These are phyloP conservation scores for Penicillium sp. DNA, from an alignment of 2,329 filamentous ascomycete species.

Conservation along the genomic window DNA sequence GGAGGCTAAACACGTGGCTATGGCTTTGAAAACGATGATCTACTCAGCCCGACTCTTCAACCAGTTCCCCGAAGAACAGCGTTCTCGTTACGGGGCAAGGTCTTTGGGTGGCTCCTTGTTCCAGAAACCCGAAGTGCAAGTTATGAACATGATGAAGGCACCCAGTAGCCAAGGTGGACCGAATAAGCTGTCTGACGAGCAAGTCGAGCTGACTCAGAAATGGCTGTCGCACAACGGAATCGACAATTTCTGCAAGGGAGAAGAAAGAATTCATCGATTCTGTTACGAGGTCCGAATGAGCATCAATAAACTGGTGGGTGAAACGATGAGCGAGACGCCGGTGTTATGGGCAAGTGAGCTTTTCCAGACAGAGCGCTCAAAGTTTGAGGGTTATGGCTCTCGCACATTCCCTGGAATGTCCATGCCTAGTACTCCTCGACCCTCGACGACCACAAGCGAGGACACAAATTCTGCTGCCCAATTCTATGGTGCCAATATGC, in stretches of 20 bases:
- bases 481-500: conserved; percentile 26
- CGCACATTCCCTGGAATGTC: conserved; percentile 39
- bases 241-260: conserved; percentile 90
- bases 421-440: conserved; percentile 48
- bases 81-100: conserved; percentile 47
- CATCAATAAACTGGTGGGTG: conserved; percentile 79
- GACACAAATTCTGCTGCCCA: conserved; percentile 36
- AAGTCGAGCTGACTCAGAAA: conserved; percentile 76
- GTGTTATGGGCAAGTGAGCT: conserved; percentile 91
- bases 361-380: conserved; percentile 67
- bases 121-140: conserved; percentile 77
- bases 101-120: conserved; percentile 60
- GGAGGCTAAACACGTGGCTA: conserved; percentile 79
- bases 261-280: conserved; percentile 92
- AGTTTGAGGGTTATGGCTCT: conserved; percentile 43
- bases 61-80: conserved; percentile 32
- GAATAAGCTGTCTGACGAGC: conserved; percentile 94
- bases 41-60: conserved; percentile 47
- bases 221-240: conserved; percentile 82
- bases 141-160: conserved; percentile 83
- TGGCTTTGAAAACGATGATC: conserved; percentile 87
- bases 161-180: conserved; percentile 80
- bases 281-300: conserved; percentile 86
- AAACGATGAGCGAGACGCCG: conserved; percentile 78
- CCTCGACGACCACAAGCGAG: conserved; percentile 48